Conservation (phyloP, 495 filamentous ascomycete genomes). For the Penicillium nucicola region DNA sequence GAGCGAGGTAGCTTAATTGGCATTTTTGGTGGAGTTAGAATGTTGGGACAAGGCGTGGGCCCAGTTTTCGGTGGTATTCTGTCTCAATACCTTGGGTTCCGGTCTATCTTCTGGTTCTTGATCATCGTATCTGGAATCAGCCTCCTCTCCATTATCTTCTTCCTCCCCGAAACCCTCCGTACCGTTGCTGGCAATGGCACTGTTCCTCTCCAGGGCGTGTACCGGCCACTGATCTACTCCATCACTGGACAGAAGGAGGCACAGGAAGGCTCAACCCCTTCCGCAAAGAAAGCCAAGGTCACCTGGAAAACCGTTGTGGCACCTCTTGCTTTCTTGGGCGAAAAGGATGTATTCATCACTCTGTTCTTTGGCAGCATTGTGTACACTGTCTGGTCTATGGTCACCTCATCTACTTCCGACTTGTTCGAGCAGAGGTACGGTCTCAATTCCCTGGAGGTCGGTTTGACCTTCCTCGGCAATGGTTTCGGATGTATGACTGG, state of each 20-base stretch:
- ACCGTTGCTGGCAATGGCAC: conserved; percentile 70
- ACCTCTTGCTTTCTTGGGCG: conserved; percentile 37
- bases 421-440: conserved; percentile 35
- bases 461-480: conserved; percentile 42
- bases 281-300: conserved; percentile 24
- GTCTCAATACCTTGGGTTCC: conserved; percentile 62
- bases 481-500: conserved; percentile 40
- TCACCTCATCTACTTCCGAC: conserved; percentile 43
- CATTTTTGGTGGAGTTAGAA: conserved; percentile 40
- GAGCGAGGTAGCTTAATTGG: conserved; percentile 40
- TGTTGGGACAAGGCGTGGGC: conserved; percentile 54
- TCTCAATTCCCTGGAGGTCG: conserved; percentile 35
- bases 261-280: conserved; percentile 13
- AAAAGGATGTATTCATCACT: conserved; percentile 45
- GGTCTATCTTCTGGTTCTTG: conserved; percentile 72
- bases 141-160: conserved; percentile 48
- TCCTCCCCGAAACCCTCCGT: conserved; percentile 68
- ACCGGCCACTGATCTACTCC: conserved; percentile 38
- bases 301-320: conserved; percentile 34
- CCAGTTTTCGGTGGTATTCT: conserved; percentile 67
- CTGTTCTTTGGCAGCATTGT: conserved; percentile 45
- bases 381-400: conserved; percentile 52
- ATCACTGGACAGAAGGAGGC: conserved; percentile 29
- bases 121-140: conserved; percentile 52
- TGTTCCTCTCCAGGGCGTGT: conserved; percentile 30